Base-by-base conservation (phyloP, 2,329 filamentous ascomycete genomes). In the Trichoderma hamatum region DNA sequence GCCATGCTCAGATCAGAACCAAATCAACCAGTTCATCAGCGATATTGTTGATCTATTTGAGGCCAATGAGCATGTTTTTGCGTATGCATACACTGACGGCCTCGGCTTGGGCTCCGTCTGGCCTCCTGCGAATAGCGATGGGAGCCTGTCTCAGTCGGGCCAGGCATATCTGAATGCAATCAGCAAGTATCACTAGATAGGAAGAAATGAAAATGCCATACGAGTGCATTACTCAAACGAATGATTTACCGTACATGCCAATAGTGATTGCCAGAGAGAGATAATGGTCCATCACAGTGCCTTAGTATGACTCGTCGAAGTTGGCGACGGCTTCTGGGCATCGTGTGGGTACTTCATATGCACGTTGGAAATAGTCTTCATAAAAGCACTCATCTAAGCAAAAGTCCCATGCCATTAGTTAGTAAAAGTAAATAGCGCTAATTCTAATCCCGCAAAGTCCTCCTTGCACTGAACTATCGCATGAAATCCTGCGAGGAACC, bases 31-130 rank as follows among this genome's bases (percentile, higher is more conserved):
- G 36, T 72, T 68, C 67, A 72, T 71, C 36, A 49, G 60, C 36
- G 70, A 72, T 34, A 52, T 70, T 28, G 70, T 72, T 0, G 66
- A 72, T 30, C 36, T 71, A 36, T 69, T 72, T 16, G 70, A 72
- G 66, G 56, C 39, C n/a, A 70, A 71, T 30, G 66, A 70, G 32
- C 68, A 71, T 39, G 68, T 72, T 14, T 61, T 64, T 52, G 71
- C 70, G 13, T 72, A 72, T 43, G 71, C 70, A 5, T 72, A 71
- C 59, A 72, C 71, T 13, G 68, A 71, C 46, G 71, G 68, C 16
- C 61, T 67, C 16, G 66, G 70, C 16, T 60, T 71, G 56, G 70
- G 68, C 11, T 36, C 69, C 19, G 67, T 58, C n/a, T 71, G 70
- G 70, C 49, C 51, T 46, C 68, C 71, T 1, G 66, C 66, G 52